Conservation (phyloP, 805 yeast species). For the Helenozyma rhizophorensis region DNA sequence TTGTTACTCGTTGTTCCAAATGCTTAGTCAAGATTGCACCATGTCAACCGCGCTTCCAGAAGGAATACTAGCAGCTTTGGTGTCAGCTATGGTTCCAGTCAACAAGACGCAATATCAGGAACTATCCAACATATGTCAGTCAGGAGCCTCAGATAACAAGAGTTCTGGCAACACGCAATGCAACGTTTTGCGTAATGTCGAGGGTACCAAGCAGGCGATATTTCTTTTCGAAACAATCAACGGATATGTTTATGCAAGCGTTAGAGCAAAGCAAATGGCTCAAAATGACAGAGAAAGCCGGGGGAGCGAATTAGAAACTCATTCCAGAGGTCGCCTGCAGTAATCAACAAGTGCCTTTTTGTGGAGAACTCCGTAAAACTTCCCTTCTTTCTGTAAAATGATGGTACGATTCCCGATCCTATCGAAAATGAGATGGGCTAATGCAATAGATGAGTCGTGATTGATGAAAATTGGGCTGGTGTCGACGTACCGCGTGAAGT, state of each 20-base stretch:
- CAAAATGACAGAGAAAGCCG: too few species aligned
- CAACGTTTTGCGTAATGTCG: constrained; percentile 2
- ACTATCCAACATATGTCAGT: too few species aligned
- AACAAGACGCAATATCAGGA: too few species aligned
- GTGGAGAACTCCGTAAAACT: constrained; percentile 48
- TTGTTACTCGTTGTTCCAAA: constrained; percentile 3
- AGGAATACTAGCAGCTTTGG: constrained; percentile 1
- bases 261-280: constrained; percentile 3
- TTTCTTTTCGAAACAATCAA: constrained; percentile 9
- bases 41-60: constrained; percentile 3
- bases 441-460: constrained; percentile 42
- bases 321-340: constrained; percentile 17
- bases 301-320: too few species aligned
- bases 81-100: constrained; percentile 1
- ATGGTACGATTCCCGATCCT: constrained; percentile 50
- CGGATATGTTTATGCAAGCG: constrained; percentile 6
- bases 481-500: constrained; percentile 42
- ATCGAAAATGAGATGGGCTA: constrained; percentile 49
- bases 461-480: constrained; percentile 45
- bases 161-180: too few species aligned
- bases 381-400: constrained; percentile 41
- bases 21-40: constrained; percentile 6
- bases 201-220: constrained; percentile 9
- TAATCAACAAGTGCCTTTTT: constrained; percentile 50
- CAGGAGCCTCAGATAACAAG: too few species aligned